phyloP scores from a whole-genome alignment of 2,329 filamentous ascomycete species.

The Pseudogymnoascus sp. region DNA sequence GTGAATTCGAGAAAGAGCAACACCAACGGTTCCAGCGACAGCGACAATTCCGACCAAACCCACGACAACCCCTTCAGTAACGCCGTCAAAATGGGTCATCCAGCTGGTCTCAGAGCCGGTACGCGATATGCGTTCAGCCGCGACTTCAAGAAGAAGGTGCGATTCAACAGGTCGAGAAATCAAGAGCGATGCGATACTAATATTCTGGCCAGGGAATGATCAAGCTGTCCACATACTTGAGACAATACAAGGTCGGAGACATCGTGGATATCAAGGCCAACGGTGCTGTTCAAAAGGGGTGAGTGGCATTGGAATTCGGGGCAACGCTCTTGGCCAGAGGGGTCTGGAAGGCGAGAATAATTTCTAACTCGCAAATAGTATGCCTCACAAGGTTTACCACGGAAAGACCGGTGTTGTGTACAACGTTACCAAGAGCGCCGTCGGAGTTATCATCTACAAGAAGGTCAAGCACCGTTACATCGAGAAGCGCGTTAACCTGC shows the following conservation, averaged over 20 bases:
- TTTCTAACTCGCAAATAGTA: constrained; percentile 46
- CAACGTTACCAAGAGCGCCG: constrained; percentile 97
- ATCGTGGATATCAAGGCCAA: constrained; percentile 99
- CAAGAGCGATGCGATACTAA: neutral
- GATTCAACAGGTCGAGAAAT: constrained; percentile 1
- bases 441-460: constrained; percentile 99
- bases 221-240: constrained; percentile 86
- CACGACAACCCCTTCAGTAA: constrained; percentile 30
- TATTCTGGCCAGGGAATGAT: constrained; percentile 62
- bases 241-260: constrained; percentile 93
- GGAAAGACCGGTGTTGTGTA: constrained; percentile 97
- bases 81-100: constrained; percentile 72
- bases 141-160: constrained; percentile 74
- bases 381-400: constrained; percentile 99
- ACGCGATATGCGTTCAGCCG: constrained; percentile 93
- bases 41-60: constrained; percentile 16
- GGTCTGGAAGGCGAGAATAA: neutral
- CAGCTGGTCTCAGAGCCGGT: constrained; percentile 78
- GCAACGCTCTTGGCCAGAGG: neutral
- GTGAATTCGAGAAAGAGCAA: constrained; percentile 8
- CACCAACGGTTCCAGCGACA: constrained; percentile 13
- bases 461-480: constrained; percentile 99
- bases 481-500: constrained; percentile 99
- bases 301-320: constrained; percentile 38
- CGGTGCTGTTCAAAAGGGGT: constrained; percentile 98